Evolutionary conservation across 768 basidiomycete species (phyloP), one percentile per base, ranked within the genome.

Genomic region (Auriscalpium orientale): DNA sequence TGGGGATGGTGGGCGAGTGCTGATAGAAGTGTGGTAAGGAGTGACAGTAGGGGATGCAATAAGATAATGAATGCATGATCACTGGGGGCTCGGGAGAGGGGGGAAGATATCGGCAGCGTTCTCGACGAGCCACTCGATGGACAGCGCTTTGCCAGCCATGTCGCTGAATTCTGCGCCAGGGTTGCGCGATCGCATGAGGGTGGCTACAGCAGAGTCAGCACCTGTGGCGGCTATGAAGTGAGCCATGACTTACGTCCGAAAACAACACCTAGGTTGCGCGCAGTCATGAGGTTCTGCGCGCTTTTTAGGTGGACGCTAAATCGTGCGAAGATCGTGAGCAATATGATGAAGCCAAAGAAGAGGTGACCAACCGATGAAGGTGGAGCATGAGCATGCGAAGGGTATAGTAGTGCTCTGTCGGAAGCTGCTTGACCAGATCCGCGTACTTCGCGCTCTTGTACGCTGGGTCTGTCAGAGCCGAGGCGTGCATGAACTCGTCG

Each of bases 141-240:
- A 83, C 56, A 94, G 79, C 7, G 95, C 91, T 71, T 95, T 98
- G 53, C 92, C 91, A 8, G 91, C 95, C 91, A 98, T 98, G 70
- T 99, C 95, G 65, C 85, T 88, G 73, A 98, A 98, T 73, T 98
- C 97, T 16, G 90, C 83, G 28, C 79, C 78, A 4, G 88, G 84
- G 67, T 95, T 88, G 36, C 82, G 80, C 8, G 95, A 95, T 64
- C 90, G 83, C 86, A 98, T 91, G 18, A 99, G 76, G 1, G 95
- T 98, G 11, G 95, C 95, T 98, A 62, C 2, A 66, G 53, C 54
- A 13, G 7, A 63, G n/a, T 46, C 36, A 48, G 22, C 56, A 46
- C 11, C 21, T 49, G 8, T 12, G 16, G 9, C 8, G 10, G 10
- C 43, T 8, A 46, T 44, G 8, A 28, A 35, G 38, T 52, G 18